phyloP scores from a whole-genome alignment of 495 filamentous ascomycete genomes.

The Lasiosphaeriaceae sp. region DNA sequence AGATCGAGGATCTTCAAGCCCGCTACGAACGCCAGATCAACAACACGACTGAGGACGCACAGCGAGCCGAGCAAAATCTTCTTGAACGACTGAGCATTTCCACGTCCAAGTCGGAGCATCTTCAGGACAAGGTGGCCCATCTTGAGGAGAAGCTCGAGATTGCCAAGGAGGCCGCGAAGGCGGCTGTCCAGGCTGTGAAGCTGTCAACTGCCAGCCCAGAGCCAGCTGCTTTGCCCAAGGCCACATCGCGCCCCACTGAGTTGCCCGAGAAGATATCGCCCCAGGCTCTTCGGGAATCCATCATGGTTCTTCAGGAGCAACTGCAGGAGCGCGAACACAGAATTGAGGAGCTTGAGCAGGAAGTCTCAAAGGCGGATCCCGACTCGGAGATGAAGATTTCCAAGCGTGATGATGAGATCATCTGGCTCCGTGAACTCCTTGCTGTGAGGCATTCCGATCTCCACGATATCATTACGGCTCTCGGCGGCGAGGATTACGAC shows the following conservation, averaged over 20 bases:
- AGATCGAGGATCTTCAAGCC: slow-evolving; percentile 59
- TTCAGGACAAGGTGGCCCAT: slow-evolving; percentile 74
- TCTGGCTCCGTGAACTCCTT: slow-evolving; percentile 90
- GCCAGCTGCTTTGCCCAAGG: slow-evolving; percentile 15
- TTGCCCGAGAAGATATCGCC: slow-evolving; percentile 84
- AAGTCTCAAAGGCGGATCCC: slow-evolving; percentile 60
- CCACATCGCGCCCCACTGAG: slow-evolving; percentile 43
- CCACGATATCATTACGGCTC: slow-evolving; percentile 79
- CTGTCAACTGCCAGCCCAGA: slow-evolving; percentile 48
- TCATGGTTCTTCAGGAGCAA: slow-evolving; percentile 92
- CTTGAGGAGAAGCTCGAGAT: slow-evolving; percentile 86
- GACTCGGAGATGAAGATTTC: slow-evolving; percentile 77
- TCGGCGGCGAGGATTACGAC: slow-evolving; percentile 71
- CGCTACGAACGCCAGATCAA: slow-evolving; percentile 70
- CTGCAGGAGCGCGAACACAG: slow-evolving; percentile 86
- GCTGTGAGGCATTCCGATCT: slow-evolving; percentile 87
- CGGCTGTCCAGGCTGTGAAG: slow-evolving; percentile 81
- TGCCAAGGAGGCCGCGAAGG: slow-evolving; percentile 82
- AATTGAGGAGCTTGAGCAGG: slow-evolving; percentile 81
- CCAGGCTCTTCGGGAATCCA: slow-evolving; percentile 91
- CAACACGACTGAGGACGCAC: slow-evolving; percentile 68
- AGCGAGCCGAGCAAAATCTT: slow-evolving; percentile 63
- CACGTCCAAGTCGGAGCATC: slow-evolving; percentile 71
- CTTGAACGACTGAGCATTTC: slow-evolving; percentile 70
- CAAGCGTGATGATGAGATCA: slow-evolving; percentile 89